Percentiles rank a stretch among this genome's conserved stretches.
phyloP scores from a whole-genome alignment of 106 monocot species.

The Dactylorhiza incarnata region DNA sequence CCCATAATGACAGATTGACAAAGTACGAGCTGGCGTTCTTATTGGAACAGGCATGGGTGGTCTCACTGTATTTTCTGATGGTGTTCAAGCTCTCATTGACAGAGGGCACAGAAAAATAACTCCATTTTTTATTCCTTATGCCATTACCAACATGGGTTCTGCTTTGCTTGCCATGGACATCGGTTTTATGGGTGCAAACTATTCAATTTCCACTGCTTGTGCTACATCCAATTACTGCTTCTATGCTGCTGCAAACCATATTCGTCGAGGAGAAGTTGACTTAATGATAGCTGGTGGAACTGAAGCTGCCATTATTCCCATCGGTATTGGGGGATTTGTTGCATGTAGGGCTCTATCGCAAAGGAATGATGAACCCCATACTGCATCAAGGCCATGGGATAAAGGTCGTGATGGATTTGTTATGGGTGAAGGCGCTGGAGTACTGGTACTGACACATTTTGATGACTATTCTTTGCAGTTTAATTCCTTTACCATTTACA shows the following conservation, averaged over 20 bases:
- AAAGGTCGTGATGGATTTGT: conserved; percentile 95
- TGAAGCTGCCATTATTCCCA: conserved; percentile 98
- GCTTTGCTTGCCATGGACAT: conserved; percentile 96
- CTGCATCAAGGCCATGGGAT: conserved; percentile 99
- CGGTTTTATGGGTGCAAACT: conserved; percentile 98
- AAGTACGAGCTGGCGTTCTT: conserved; percentile 82
- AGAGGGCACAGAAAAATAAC: conserved; percentile 93
- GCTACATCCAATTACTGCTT: conserved; percentile 98
- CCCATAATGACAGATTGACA: conserved; percentile 60
- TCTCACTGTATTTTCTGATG: conserved; percentile 79
- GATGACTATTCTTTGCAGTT: neutral
- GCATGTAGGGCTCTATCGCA: conserved; percentile 95
- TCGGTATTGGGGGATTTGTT: conserved; percentile 95
- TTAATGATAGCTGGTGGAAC: conserved; percentile 97
- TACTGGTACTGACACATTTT: conserved; percentile 45
- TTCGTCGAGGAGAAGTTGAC: conserved; percentile 89
- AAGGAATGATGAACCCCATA: conserved; percentile 90
- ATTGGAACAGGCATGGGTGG: conserved; percentile 98
- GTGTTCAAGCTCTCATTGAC: conserved; percentile 90
- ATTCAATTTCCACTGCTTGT: conserved; percentile 99
- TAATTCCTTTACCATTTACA: too few relatives aligned
- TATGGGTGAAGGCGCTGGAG: conserved; percentile 98
- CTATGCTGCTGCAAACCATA: conserved; percentile 96
- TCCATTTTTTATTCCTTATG: conserved; percentile 91
- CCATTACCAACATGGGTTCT: conserved; percentile 98